A percentile compares a stretch with the other conserved stretches of the same genome.
These are phyloP conservation scores for Trichocladium uniseriatum DNA, from an alignment of 495 filamentous ascomycete species.

Conservation along the genomic window DNA sequence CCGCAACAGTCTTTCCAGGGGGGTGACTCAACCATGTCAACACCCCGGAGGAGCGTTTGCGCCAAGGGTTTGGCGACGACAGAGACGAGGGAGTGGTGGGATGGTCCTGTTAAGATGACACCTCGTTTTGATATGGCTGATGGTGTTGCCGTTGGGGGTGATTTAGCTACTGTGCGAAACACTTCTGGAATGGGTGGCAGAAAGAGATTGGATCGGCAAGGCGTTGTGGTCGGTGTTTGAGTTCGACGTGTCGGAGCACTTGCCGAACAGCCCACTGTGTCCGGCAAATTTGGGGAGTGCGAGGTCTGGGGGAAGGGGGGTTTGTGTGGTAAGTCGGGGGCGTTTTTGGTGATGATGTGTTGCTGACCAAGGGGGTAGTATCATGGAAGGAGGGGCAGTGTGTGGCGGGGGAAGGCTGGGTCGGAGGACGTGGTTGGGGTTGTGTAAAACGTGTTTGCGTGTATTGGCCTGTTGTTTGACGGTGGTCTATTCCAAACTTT, in stretches of 20 bases:
- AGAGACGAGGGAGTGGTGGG: neutral
- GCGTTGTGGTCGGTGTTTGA: too few relatives aligned
- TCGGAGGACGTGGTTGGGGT: neutral
- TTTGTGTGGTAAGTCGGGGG: constrained; percentile 39
- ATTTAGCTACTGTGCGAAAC: too few relatives aligned
- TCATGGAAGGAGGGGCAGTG: constrained; percentile 10
- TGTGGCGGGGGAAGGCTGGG: neutral
- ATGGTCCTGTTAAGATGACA: neutral
- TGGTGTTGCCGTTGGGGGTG: too few relatives aligned
- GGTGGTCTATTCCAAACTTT: too few relatives aligned
- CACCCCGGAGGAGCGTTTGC: neutral
- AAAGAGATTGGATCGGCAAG: too few relatives aligned
- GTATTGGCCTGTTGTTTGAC: too few relatives aligned
- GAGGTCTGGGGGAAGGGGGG: constrained; percentile 42
- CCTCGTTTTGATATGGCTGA: neutral
- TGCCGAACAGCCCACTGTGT: constrained; percentile 55
- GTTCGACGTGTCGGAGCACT: constrained; percentile 53
- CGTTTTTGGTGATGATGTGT: neutral
- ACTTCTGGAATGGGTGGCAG: too few relatives aligned
- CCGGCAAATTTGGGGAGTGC: constrained; percentile 48
- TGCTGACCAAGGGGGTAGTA: constrained; percentile 8
- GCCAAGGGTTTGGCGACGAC: neutral
- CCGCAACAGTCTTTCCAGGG: neutral
- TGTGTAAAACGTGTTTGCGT: too few relatives aligned
- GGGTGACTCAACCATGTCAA: constrained; percentile 9